Base-by-base conservation (phyloP, 352 stramenopile genomes). In the Plasmopara viticola region DNA sequence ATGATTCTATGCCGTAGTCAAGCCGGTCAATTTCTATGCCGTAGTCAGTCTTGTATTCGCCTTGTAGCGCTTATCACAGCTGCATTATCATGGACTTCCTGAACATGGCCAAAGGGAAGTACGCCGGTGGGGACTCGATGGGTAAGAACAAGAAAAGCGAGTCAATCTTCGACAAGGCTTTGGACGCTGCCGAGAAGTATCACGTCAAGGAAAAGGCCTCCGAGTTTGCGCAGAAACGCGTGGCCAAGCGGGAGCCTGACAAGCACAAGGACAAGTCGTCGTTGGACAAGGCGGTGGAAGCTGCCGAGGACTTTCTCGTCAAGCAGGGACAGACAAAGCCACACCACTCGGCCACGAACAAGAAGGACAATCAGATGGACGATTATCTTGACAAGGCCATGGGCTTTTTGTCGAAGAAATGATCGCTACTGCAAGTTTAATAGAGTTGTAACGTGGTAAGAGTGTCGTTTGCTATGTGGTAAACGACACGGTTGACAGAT, bases 131-230 rank as follows among this genome's bases (percentile, higher is more conserved):
- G 33, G 43, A 64, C 31, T 53, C 44, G 9, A 58, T 30, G 17
- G 45, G 29, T 28, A 58, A 56, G 33, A 31, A 48, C 39, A 66
- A 66, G 56, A 62, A 62, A 39, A 54, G 17, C 25, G 57, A 58
- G n/a, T 66, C 52, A 10, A 39, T 64, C 1, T 57, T 66, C 20
- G 44, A 33, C 49, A 66, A 70, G 28, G 62, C 58, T 7, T 56
- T 47, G 43, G 62, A 61, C 14, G 51, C 53, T 13, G 62, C 59
- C n/a, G 58, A 71, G 30, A 68, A 70, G 54, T 70, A 66, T 38
- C 62, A 67, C 35, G 62, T 51, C 13, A 70, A 70, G 42, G 58
- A 67, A 15, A 70, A 70, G 42, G 58, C 46, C 7, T 41, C 31
- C 48, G 58, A 67, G 46, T 71, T 46, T 47, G 63, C 58, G 2